Percentiles rank a stretch among this genome's conserved stretches.
Evolutionary conservation across 2,329 filamentous ascomycete genomes (phyloP).

Genomic region (Colletotrichum sp.): DNA sequence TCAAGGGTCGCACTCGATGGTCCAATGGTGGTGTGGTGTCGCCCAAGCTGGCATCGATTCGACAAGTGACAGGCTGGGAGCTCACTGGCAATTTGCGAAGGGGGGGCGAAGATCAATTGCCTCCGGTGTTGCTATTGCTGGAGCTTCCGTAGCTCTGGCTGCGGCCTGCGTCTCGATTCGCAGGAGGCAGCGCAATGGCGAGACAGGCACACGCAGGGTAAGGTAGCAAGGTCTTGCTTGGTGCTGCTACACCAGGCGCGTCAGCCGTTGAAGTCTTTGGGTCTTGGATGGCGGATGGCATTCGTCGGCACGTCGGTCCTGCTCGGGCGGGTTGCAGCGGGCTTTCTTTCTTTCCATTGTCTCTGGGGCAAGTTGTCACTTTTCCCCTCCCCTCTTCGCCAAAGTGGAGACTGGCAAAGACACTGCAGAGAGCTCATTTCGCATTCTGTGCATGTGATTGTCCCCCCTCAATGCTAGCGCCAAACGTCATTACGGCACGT

Average conservation of each 20-base stretch:
- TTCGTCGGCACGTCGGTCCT: not conserved
- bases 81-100: not conserved
- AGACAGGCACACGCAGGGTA: not conserved
- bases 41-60: not conserved
- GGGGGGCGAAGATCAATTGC: not conserved
- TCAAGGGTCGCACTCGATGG: not conserved
- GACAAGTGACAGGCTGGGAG: not conserved
- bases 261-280: not conserved
- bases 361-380: not conserved
- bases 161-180: not conserved
- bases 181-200: not conserved
- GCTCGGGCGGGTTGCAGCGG: not conserved
- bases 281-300: not conserved
- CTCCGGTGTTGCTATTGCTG: not conserved
- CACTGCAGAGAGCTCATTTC: not conserved
- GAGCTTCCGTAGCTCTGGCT: not conserved
- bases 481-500: conserved; percentile 12
- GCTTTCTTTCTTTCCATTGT: not conserved
- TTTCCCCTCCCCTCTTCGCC: not conserved
- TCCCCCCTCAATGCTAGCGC: not conserved
- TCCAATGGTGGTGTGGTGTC: conserved; percentile 9
- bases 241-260: conserved; percentile 5
- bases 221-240: not conserved
- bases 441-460: not conserved
- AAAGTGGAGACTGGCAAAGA: not conserved